Percentiles rank a stretch among this genome's conserved stretches.
phyloP scores from a whole-genome alignment of 2,329 filamentous ascomycete genomes.

The Fusarium nurragi region DNA sequence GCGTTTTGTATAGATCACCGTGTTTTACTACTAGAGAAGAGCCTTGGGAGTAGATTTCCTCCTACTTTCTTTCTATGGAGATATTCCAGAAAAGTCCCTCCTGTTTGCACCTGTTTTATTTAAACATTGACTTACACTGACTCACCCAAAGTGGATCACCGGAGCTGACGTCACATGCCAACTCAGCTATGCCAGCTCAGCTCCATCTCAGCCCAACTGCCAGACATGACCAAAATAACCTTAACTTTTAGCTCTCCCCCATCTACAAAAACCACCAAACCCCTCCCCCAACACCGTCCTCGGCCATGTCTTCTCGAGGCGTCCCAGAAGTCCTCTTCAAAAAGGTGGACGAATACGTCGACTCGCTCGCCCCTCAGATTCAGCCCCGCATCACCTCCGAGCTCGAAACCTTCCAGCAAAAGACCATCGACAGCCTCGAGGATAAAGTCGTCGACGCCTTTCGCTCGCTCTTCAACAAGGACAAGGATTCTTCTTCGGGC shows the following conservation, averaged over 20 bases:
- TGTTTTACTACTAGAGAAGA: no score
- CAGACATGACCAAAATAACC: constrained; percentile 15
- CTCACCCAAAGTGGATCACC: constrained; percentile 7
- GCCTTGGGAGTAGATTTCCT: no score
- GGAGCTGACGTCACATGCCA: constrained; percentile 28
- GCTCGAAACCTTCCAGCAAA: constrained; percentile 55
- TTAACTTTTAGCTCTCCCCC: neutral
- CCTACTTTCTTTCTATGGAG: no score
- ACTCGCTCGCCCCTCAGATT: constrained; percentile 58
- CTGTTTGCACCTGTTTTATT: neutral
- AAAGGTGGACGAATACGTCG: constrained; percentile 58
- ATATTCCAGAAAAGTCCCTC: no score
- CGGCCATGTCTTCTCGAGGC: constrained; percentile 50
- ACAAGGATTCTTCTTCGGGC: constrained; percentile 36
- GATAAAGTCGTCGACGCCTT: constrained; percentile 57
- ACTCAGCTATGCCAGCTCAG: constrained; percentile 21
- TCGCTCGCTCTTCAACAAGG: constrained; percentile 55
- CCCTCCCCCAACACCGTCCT: neutral
- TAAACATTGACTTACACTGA: neutral
- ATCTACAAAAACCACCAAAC: neutral
- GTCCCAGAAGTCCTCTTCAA: constrained; percentile 55
- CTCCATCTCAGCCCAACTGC: constrained; percentile 1
- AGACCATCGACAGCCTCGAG: constrained; percentile 58
- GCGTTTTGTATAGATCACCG: neutral
- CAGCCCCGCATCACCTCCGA: constrained; percentile 57